Conservation (phyloP, 345 rosid genomes). For the Boechera retrofracta region DNA sequence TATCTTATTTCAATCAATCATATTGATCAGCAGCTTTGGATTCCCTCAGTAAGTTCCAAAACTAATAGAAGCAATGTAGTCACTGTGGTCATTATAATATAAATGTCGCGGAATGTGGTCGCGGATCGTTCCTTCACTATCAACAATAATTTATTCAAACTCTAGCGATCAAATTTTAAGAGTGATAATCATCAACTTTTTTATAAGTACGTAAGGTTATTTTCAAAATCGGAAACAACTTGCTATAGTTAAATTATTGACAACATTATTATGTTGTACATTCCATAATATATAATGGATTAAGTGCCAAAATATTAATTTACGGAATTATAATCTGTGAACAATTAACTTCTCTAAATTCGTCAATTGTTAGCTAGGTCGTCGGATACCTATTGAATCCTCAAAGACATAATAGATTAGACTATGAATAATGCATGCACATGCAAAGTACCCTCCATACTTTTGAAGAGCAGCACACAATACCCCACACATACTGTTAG, state of each 20-base stretch:
- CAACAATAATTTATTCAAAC: conserved; percentile 21
- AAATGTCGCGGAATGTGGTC: background rate
- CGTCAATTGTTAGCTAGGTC: background rate
- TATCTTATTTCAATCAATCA: conserved; percentile 4
- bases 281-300: conserved; percentile 4
- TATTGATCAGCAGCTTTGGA: conserved; percentile 12
- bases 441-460: conserved; percentile 37
- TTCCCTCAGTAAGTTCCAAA: conserved; percentile 8
- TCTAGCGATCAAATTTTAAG: background rate
- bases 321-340: background rate
- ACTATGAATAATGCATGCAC: conserved; percentile 42
- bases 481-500: conserved; percentile 31
- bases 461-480: conserved; percentile 22
- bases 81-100: conserved; percentile 6
- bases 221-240: background rate
- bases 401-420: conserved; percentile 22
- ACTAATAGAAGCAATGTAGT: conserved; percentile 21
- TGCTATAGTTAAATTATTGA: background rate
- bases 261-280: background rate
- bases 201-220: background rate
- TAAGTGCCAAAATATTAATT: background rate
- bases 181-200: background rate
- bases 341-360: background rate
- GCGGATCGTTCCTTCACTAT: conserved; percentile 4
- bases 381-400: conserved; percentile 30